A percentile compares a stretch with the other conserved stretches of the same genome.
Conservation (phyloP, 805 yeast genomes). For the Zygosaccharomyces pseudorouxii region DNA sequence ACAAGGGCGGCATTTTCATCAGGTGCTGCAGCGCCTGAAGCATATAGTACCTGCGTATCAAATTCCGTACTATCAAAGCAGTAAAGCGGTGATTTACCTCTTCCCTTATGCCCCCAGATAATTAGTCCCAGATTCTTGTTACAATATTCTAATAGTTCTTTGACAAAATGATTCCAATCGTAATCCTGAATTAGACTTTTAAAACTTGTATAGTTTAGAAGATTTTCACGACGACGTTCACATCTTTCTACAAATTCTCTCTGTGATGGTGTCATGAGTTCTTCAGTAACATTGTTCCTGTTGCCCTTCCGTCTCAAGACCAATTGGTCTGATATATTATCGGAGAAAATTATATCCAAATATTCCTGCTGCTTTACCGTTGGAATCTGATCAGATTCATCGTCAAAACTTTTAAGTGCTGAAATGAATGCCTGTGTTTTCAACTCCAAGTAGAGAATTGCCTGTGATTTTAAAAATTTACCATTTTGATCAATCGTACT, state of each 20-base stretch:
- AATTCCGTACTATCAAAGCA: conserved; percentile 23
- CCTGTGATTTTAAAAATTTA: conserved; percentile 72
- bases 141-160: conserved; percentile 73
- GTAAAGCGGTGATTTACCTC: conserved; percentile 29
- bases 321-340: conserved; percentile 44
- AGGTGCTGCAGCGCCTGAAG: conserved; percentile 19
- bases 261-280: conserved; percentile 64
- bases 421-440: conserved; percentile 95
- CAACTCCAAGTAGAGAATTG: conserved; percentile 72
- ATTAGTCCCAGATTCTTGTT: conserved; percentile 67
- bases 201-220: conserved; percentile 45
- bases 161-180: conserved; percentile 81
- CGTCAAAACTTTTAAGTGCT: conserved; percentile 51
- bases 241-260: conserved; percentile 73
- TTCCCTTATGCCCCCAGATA: conserved; percentile 60
- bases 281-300: conserved; percentile 27
- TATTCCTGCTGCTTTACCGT: conserved; percentile 42
- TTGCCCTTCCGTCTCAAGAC: conserved; percentile 26
- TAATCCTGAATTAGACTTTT: conserved; percentile 62
- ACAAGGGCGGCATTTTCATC: conserved; percentile 5
- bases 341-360: conserved; percentile 72
- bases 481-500: conserved; percentile 34
- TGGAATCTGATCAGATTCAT: conserved; percentile 12
- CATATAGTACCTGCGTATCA: conserved; percentile 23
- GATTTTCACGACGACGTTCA: conserved; percentile 58